These are phyloP conservation scores for Adansonia rubrostipa DNA, from an alignment of 441 rosid genomes.

Conservation along the genomic window DNA sequence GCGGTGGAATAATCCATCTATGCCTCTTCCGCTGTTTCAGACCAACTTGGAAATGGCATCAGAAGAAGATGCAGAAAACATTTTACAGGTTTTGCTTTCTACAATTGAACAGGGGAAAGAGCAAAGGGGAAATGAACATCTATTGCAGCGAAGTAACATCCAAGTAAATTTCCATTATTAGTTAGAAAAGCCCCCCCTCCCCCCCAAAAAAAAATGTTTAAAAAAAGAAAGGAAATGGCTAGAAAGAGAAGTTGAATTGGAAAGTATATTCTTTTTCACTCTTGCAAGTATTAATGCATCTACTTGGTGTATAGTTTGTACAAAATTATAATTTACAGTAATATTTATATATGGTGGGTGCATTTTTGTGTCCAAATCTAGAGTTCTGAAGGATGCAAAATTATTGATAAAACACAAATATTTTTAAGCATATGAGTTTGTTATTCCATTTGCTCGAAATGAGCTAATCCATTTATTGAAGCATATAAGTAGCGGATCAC, in stretches of 20 bases:
- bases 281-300: background rate
- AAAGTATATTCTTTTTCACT: background rate
- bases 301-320: conserved; percentile 1
- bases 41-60: conserved; percentile 71
- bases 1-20: conserved; percentile 57
- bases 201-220: background rate
- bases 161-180: conserved; percentile 24
- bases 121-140: conserved; percentile 52
- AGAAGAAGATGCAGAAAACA: conserved; percentile 54
- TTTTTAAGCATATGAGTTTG: no score
- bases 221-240: background rate
- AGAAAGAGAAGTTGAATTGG: background rate
- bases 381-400: no score
- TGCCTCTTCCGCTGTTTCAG: conserved; percentile 76
- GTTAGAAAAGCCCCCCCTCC: background rate
- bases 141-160: conserved; percentile 65
- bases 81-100: conserved; percentile 56
- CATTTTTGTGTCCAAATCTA: background rate
- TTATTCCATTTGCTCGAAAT: no score
- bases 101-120: conserved; percentile 70
- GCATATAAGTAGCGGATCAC: no score
- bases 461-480: no score
- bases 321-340: conserved; percentile 19
- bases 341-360: background rate
- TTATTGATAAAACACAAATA: no score